Evolutionary conservation across 441 rosid genomes (phyloP).

Genomic region (Croton setiger): DNA sequence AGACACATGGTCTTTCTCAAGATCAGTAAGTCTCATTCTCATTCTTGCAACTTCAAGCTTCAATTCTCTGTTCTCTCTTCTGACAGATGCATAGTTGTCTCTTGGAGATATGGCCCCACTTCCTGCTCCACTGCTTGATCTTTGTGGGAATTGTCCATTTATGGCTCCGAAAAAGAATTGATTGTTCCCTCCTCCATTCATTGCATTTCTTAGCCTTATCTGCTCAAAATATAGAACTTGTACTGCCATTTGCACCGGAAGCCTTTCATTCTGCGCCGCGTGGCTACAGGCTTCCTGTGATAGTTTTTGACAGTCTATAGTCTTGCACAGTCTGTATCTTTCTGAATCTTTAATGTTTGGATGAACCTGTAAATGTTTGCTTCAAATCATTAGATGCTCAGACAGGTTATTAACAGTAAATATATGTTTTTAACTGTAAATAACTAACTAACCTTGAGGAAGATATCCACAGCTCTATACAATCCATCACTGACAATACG

Average conservation of each 20-base stretch:
- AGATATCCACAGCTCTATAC: slow-evolving; percentile 84
- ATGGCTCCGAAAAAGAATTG: slow-evolving; percentile 68
- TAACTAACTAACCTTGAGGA: slow-evolving; percentile 56
- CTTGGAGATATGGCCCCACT: slow-evolving; percentile 97
- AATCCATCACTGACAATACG: slow-evolving; percentile 80
- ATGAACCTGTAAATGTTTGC: slow-evolving; percentile 52
- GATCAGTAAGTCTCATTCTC: slow-evolving; percentile 95
- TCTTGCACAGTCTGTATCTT: slow-evolving; percentile 80
- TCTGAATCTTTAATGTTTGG: slow-evolving; percentile 86
- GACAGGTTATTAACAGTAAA: background rate
- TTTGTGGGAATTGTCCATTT: slow-evolving; percentile 75
- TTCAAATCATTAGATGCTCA: too few relatives aligned
- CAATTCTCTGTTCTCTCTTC: slow-evolving; percentile 91
- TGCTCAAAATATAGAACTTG: slow-evolving; percentile 93
- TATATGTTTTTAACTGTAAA: background rate
- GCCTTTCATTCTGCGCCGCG: slow-evolving; percentile 87
- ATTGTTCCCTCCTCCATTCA: slow-evolving; percentile 79
- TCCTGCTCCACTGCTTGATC: slow-evolving; percentile 82
- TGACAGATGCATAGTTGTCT: slow-evolving; percentile 90
- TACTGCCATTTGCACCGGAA: slow-evolving; percentile 95
- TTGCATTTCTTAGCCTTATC: slow-evolving; percentile 83
- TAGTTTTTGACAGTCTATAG: slow-evolving; percentile 86
- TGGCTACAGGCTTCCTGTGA: slow-evolving; percentile 98
- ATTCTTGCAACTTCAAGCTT: slow-evolving; percentile 96
- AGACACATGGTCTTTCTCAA: slow-evolving; percentile 89